Evolutionary conservation across 768 basidiomycete species (phyloP), one percentile per base, ranked within the genome.

Genomic region (Pulveroboletus sp.): DNA sequence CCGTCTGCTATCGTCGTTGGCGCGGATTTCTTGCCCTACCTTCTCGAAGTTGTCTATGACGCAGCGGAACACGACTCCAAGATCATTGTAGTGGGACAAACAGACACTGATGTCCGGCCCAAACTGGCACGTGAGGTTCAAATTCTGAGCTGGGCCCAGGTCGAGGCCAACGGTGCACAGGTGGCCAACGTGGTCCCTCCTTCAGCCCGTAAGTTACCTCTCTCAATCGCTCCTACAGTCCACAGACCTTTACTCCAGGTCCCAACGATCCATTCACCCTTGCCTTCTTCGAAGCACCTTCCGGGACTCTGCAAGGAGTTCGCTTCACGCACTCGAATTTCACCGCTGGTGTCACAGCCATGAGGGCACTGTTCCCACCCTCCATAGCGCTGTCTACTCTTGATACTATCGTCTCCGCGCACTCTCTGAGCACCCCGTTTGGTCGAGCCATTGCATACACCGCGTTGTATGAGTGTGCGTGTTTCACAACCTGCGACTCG

Each of bases 301-400:
- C 74, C 17, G 79, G 84, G 31, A 71, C 75, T 35, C 63, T 85
- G 8, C 78, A 77, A 49, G 84, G 78, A 21, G 78, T 77, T 8
- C 82, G 83, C 51, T 69, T 93, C 30, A 89, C 89, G 0, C 89
- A 93, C 64, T 78, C 87, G 65, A 93, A 92, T 56, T 63, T 95
- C 50, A 94, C 91, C 3, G 89, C 93, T 4, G 93, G 90, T 31
- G 85, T 93, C n/a, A 82, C 90, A 0, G 87, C 86, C 4, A 72
- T 82, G 21, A 83, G 87, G 32, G 79, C 83, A 5, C 64, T 93
- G 18, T 80, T 95, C 57, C 92, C 93, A 3, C 71, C 82, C 9
- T 79, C 86, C 21, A 81, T 82, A 58, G 72, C 80, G 11, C 58
- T 92, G 37, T 80, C 86, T 5, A 70, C 83, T 6, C 66, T 86